Conservation (phyloP, 2,329 filamentous ascomycete species). For the Volutella citrinella region DNA sequence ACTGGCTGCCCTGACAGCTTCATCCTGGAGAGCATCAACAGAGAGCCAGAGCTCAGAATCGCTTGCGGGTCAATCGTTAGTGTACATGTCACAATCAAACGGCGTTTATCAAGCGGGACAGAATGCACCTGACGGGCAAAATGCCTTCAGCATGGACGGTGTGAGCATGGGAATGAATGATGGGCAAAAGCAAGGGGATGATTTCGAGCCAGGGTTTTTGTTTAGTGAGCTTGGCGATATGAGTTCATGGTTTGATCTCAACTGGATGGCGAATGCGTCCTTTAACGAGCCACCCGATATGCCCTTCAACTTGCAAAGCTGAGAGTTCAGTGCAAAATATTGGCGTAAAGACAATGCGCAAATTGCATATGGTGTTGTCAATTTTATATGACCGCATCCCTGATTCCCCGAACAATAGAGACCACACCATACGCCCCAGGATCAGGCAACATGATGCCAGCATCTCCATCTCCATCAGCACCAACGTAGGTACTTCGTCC, state of each 20-base stretch:
- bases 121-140: no score
- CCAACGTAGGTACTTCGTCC: slow-evolving; percentile 7
- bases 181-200: not conserved
- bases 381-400: no score
- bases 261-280: slow-evolving; percentile 15
- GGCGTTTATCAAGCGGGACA: not conserved
- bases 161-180: slow-evolving; percentile 1
- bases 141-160: no score
- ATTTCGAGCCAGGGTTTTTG: slow-evolving; percentile 9
- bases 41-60: slow-evolving; percentile 5
- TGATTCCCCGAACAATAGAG: no score
- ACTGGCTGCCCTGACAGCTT: slow-evolving; percentile 8
- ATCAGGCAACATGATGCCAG: slow-evolving; percentile 2
- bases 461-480: not conserved
- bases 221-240: slow-evolving; percentile 24
- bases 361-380: no score
- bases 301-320: no score
- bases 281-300: no score
- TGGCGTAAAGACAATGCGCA: no score
- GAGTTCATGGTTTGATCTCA: slow-evolving; percentile 24
- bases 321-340: no score
- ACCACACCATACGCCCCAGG: slow-evolving; percentile 4
- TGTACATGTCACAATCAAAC: slow-evolving; percentile 9
- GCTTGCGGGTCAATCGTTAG: slow-evolving; percentile 7
- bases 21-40: slow-evolving; percentile 3